phyloP scores from a whole-genome alignment of 2,329 filamentous ascomycete species.

The Shiraia sp. region DNA sequence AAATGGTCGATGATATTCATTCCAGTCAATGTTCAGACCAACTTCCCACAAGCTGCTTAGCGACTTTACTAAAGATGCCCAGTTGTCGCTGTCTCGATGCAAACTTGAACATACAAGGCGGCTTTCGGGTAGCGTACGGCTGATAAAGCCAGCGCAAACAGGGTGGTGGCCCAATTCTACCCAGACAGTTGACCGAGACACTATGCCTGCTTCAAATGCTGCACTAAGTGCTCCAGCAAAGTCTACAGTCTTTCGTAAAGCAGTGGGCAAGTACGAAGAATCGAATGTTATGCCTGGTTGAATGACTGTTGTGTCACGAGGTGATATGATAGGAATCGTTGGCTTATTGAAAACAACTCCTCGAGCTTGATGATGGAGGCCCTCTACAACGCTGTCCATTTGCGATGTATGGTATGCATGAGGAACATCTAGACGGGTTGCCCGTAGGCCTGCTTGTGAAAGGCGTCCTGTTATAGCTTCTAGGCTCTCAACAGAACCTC shows the following conservation, averaged over 20 bases:
- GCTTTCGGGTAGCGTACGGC: conserved; percentile 5
- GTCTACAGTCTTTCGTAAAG: conserved; percentile 18
- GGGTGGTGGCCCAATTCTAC: conserved; percentile 55
- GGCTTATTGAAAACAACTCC: conserved; percentile 16
- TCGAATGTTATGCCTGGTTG: conserved; percentile 41
- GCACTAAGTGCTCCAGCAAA: conserved; percentile 50
- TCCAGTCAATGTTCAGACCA: conserved; percentile 64
- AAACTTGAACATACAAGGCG: conserved; percentile 5
- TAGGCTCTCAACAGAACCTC: conserved; percentile 22
- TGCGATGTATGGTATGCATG: conserved; percentile 31
- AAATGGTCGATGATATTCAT: conserved; percentile 61
- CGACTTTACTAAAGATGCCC: conserved; percentile 18
- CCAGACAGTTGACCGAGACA: conserved; percentile 45
- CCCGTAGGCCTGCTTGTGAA: conserved; percentile 7
- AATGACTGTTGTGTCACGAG: conserved; percentile 50
- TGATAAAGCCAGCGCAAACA: conserved; percentile 49
- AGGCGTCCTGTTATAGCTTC: conserved; percentile 7
- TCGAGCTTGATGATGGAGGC: conserved; percentile 42
- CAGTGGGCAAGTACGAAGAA: conserved; percentile 42
- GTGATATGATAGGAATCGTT: conserved; percentile 49
- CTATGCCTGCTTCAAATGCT: conserved; percentile 29
- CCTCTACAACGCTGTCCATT: conserved; percentile 50
- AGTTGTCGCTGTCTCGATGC: conserved; percentile 6
- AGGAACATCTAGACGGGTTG: conserved; percentile 16
- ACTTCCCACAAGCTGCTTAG: conserved; percentile 16